Percentiles rank a stretch among this genome's conserved stretches.
Conservation (phyloP, 257 asterid species). For the Verbena officinalis region DNA sequence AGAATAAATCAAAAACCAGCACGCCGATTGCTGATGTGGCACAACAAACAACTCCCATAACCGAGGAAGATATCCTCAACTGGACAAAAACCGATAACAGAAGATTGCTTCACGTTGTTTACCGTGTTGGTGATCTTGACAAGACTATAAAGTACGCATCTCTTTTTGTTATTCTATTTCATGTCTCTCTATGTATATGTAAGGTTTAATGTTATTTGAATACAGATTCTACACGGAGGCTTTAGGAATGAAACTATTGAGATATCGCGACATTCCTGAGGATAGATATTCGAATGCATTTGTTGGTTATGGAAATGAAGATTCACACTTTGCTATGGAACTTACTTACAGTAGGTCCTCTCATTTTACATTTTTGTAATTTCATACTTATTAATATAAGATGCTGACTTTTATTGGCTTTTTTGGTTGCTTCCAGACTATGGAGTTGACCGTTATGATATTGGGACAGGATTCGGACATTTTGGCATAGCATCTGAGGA, state of each 20-base stretch:
- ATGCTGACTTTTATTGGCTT: conserved; percentile 23
- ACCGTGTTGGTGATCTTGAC: conserved; percentile 53
- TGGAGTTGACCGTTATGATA: conserved; percentile 49
- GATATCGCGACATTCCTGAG: conserved; percentile 52
- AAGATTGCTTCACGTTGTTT: conserved; percentile 57
- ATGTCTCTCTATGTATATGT: background rate
- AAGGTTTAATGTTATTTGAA: background rate
- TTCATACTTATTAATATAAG: background rate
- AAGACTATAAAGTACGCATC: conserved; percentile 48
- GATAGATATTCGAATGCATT: conserved; percentile 55
- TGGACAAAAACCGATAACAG: conserved; percentile 52
- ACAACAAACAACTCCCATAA: conserved; percentile 24
- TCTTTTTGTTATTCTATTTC: background rate
- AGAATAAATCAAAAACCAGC: conserved; percentile 21
- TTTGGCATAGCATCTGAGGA: conserved; percentile 49
- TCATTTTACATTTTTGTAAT: background rate
- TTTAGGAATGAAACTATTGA: conserved; percentile 59
- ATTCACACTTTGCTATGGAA: conserved; percentile 48
- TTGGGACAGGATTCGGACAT: conserved; percentile 60
- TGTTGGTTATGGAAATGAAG: conserved; percentile 57
- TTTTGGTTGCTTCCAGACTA: conserved; percentile 49
- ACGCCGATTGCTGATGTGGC: conserved; percentile 25
- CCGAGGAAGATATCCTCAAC: conserved; percentile 35
- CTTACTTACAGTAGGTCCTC: conserved; percentile 50
- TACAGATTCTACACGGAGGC: conserved; percentile 55